Conservation (phyloP, 2,329 filamentous ascomycete genomes). For the Colletotrichum euphorbiae region DNA sequence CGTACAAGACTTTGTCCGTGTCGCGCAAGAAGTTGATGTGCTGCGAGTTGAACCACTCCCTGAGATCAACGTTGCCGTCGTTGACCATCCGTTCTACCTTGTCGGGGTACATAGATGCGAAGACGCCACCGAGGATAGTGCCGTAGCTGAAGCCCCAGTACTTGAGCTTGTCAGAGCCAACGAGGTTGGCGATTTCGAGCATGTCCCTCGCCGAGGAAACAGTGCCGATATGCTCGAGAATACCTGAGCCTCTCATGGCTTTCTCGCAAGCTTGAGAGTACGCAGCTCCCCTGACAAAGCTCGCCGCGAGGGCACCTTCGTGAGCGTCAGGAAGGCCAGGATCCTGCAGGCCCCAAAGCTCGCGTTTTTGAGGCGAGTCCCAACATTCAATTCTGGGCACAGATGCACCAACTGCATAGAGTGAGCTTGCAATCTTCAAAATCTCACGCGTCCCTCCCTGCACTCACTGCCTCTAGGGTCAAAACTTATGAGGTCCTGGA, state of each 20-base stretch:
- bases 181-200: conserved; percentile 58
- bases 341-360: conserved; percentile 58
- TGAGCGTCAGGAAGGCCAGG: conserved; percentile 60
- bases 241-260: conserved; percentile 49
- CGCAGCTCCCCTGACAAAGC: conserved; percentile 56
- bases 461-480: conserved; percentile 60
- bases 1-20: conserved; percentile 64
- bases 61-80: conserved; percentile 66
- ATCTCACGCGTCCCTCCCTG: no score
- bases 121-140: conserved; percentile 63
- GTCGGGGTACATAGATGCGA: conserved; percentile 64
- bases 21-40: conserved; percentile 63
- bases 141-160: conserved; percentile 70
- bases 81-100: conserved; percentile 62
- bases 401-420: conserved; percentile 56
- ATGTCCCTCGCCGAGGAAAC: conserved; percentile 60
- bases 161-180: conserved; percentile 55
- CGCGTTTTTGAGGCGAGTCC: conserved; percentile 54
- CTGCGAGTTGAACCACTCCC: conserved; percentile 62
- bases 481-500: conserved; percentile 62
- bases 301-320: conserved; percentile 58
- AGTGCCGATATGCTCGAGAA: conserved; percentile 57
- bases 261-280: conserved; percentile 57
- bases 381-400: conserved; percentile 65
- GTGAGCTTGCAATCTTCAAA: neutral